Evolutionary conservation across 2,329 filamentous ascomycete genomes (phyloP), one percentile per base, ranked within the genome.

Genomic region (Claviceps africana): DNA sequence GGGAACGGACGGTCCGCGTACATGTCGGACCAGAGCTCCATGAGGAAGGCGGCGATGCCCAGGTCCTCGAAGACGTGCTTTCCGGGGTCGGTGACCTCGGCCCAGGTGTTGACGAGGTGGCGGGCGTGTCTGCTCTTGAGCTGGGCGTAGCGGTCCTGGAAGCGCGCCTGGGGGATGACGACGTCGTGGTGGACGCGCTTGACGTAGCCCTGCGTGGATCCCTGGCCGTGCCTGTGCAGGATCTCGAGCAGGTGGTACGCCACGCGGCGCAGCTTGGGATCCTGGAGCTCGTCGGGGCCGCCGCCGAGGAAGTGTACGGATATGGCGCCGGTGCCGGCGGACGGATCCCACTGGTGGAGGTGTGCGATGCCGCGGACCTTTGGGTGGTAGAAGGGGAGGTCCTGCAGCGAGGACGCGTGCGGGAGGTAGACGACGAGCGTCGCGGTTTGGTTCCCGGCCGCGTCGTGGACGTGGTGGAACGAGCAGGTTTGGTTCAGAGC

Each of bases 41-140:
- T 87, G 50, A 97, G 72, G 61, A 96, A 98, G 0, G 91, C 86
- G 0, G 91, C 86, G 56, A 98, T 96, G 4, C 82, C 79, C 21
- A 98, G 70, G 63, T 97, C 91, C 64, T 98, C 93, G 66, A 96
- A 97, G 2, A 97, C 88, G 63, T 97, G 90, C 65, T 97, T 98
- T 17, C 74, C 73, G 0, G 90, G 87, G 63, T 95, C 89, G 0
- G 90, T 97, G 50, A 78, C 77, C 70, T 97, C 93, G 15, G 82
- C 82, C 93, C 91, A 98, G 1, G 68, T 71, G n/a, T 78, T 67
- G 15, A 89, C 83, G 13, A 98, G 70, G 1, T 68, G 61, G 21
- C 79, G 77, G 1, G 88, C 88, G 64, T 97, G 89, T 59, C 79
- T 85, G 51, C 79, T 72, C 68, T 97, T 97, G 7, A 98, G 75